These are phyloP conservation scores for Plasmodium inui DNA, from an alignment of 169 alveolate species.

Conservation along the genomic window DNA sequence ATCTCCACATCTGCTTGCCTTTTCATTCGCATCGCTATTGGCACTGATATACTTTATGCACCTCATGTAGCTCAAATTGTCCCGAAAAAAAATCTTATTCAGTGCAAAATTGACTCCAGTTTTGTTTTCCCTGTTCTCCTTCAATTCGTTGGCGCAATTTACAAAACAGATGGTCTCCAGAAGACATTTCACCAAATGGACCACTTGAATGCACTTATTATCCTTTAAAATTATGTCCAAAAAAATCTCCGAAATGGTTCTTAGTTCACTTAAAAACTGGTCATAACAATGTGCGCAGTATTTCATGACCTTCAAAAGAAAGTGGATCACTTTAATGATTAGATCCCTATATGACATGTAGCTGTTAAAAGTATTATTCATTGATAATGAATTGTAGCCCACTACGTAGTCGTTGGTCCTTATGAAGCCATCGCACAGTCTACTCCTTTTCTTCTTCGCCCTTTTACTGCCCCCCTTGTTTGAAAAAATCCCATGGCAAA, in stretches of 20 bases:
- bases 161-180: constrained; percentile 47
- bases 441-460: constrained; percentile 1
- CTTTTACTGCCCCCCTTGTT: background rate
- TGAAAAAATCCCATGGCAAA: background rate
- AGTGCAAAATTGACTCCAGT: background rate
- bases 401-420: constrained; percentile 12
- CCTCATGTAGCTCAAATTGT: background rate
- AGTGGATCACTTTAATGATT: constrained; percentile 33
- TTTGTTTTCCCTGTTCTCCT: background rate
- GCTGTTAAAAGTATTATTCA: constrained; percentile 44
- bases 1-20: background rate
- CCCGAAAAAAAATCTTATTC: background rate
- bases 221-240: constrained; percentile 58
- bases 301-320: constrained; percentile 37
- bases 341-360: constrained; percentile 38
- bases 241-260: constrained; percentile 27
- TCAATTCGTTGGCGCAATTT: constrained; percentile 8
- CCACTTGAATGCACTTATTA: constrained; percentile 29
- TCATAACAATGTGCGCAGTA: constrained; percentile 5
- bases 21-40: no score
- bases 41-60: background rate
- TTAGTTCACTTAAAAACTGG: constrained; percentile 35
- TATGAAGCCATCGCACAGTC: background rate
- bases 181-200: constrained; percentile 23
- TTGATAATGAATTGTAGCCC: constrained; percentile 31